These are phyloP conservation scores for Chrysanthemum lavandulifolium DNA, from an alignment of 129 eudicot genomes.

Conservation along the genomic window DNA sequence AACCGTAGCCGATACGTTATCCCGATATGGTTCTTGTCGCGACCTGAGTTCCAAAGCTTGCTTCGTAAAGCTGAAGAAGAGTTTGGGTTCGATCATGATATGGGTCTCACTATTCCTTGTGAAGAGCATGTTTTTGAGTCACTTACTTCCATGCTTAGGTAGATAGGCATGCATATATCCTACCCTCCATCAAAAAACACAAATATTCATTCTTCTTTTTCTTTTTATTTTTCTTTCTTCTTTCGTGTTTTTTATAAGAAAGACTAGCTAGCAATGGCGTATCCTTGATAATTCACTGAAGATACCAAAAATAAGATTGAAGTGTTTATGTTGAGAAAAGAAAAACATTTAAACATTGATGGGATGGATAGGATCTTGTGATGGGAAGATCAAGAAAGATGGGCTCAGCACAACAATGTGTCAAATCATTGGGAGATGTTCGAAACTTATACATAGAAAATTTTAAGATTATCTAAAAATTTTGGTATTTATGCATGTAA, in stretches of 20 bases:
- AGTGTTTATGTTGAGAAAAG: neutral
- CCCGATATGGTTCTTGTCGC: conserved; percentile 55
- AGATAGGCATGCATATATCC: neutral
- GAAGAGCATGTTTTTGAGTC: conserved; percentile 62
- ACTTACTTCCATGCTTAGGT: conserved; percentile 54
- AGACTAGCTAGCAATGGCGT: neutral
- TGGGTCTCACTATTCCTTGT: conserved; percentile 86
- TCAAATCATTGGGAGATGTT: too few species aligned
- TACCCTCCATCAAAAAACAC: neutral
- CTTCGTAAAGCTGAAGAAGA: conserved; percentile 75
- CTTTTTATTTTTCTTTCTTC: neutral
- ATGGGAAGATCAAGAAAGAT: conserved; percentile 11
- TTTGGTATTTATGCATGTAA: too few species aligned
- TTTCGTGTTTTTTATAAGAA: neutral
- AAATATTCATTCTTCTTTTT: neutral
- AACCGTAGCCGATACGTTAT: conserved; percentile 66
- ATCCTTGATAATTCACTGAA: neutral
- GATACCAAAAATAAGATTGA: neutral
- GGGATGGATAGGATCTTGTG: conserved; percentile 1
- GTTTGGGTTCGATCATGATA: conserved; percentile 80
- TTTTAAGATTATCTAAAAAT: too few species aligned
- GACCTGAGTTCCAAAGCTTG: conserved; percentile 55
- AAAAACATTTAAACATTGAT: neutral
- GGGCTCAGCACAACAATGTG: neutral
- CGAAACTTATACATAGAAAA: too few species aligned